phyloP scores from a whole-genome alignment of 2,329 filamentous ascomycete genomes.

The Cladosporium sphaerospermum region DNA sequence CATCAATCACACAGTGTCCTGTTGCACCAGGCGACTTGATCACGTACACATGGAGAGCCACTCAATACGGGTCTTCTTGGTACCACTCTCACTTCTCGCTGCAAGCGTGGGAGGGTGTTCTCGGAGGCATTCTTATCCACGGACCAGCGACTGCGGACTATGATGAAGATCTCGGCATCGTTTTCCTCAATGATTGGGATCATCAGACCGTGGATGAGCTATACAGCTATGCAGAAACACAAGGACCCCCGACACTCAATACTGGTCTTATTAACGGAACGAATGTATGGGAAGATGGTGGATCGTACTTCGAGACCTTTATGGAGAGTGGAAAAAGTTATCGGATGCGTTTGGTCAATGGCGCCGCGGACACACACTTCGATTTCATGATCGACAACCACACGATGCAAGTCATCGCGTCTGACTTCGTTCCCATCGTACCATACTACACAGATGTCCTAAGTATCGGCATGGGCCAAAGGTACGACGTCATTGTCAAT shows the following conservation, averaged over 20 bases:
- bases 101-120: conserved; percentile 36
- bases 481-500: conserved; percentile 30
- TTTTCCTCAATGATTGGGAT: conserved; percentile 37
- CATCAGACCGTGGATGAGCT: conserved; percentile 24
- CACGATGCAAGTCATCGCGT: conserved; percentile 37
- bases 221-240: conserved; percentile 21
- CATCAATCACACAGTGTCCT: conserved; percentile 57
- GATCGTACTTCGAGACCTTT: conserved; percentile 20
- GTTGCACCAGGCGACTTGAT: conserved; percentile 51
- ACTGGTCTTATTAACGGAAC: conserved; percentile 31
- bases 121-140: conserved; percentile 35
- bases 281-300: conserved; percentile 21
- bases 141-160: conserved; percentile 34
- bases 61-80: conserved; percentile 32
- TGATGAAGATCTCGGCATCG: conserved; percentile 33
- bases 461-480: conserved; percentile 32
- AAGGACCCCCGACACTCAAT: conserved; percentile 28
- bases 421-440: conserved; percentile 39
- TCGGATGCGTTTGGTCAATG: conserved; percentile 40
- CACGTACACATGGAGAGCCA: conserved; percentile 36
- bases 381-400: conserved; percentile 37
- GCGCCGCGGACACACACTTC: conserved; percentile 33
- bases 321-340: conserved; percentile 38
- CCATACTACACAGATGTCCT: conserved; percentile 35
- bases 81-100: conserved; percentile 39